A percentile compares a stretch with the other conserved stretches of the same genome.
phyloP scores from a whole-genome alignment of 805 yeast genomes.

The Myxozyma vanderwaltii region DNA sequence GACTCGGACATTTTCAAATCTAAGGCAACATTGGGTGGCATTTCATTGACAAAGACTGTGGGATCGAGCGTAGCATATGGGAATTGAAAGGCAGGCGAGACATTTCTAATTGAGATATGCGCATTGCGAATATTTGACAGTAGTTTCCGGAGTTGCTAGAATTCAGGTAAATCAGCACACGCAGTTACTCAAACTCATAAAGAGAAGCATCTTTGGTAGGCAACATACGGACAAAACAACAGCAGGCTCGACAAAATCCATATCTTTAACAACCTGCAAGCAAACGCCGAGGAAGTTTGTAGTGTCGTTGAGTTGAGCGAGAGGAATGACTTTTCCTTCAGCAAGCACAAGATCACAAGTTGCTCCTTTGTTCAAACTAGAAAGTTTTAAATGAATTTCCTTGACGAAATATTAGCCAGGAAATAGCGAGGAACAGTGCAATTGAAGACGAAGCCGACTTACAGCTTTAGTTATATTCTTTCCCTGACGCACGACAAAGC shows the following conservation, averaged over 20 bases:
- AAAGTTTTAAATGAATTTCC: conserved; percentile 31
- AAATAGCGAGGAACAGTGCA: not conserved
- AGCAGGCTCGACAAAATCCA: conserved; percentile 34
- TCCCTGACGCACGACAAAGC: conserved; percentile 32
- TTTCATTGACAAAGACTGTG: conserved; percentile 10
- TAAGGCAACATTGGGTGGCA: conserved; percentile 23
- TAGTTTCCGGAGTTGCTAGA: conserved; percentile 29
- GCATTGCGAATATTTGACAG: conserved; percentile 31
- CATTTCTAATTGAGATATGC: conserved; percentile 27
- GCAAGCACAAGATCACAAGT: conserved; percentile 13
- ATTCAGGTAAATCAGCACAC: not conserved
- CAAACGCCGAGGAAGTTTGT: conserved; percentile 26
- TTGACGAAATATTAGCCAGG: not conserved
- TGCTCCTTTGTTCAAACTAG: conserved; percentile 29
- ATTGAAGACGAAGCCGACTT: not conserved
- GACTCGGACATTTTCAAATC: conserved; percentile 30
- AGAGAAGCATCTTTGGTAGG: not conserved
- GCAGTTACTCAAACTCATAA: not conserved
- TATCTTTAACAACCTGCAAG: conserved; percentile 21
- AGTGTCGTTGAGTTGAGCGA: conserved; percentile 31
- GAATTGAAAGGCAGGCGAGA: conserved; percentile 31
- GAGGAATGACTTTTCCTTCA: conserved; percentile 22
- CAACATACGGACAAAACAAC: conserved; percentile 27
- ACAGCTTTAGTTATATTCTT: conserved; percentile 33
- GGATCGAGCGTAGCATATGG: conserved; percentile 29